Percentiles rank a stretch among this genome's conserved stretches.
Conservation (phyloP, 192 early-diverging fungal species). For the Umbelopsis ramanniana region DNA sequence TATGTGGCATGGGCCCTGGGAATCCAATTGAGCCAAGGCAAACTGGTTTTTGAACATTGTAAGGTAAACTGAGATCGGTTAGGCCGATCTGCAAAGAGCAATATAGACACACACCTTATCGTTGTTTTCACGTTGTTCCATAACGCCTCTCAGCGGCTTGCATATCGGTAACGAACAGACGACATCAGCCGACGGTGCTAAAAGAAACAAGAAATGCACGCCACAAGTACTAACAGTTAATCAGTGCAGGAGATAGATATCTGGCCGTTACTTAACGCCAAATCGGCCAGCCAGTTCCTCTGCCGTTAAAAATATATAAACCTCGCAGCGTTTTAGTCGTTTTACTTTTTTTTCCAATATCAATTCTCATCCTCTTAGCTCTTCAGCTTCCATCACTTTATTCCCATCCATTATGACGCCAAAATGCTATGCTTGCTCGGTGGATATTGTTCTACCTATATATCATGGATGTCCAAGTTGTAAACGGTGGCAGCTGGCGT, state of each 20-base stretch:
- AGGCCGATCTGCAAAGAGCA: background rate
- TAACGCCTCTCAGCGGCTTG: background rate
- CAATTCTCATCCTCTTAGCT: background rate
- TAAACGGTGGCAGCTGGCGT: conserved; percentile 11
- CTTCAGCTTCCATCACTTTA: background rate
- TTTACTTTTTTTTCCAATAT: background rate
- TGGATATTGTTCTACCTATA: conserved; percentile 3
- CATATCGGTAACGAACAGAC: background rate
- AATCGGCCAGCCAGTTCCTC: background rate
- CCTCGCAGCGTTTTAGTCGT: background rate
- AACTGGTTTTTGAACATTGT: too few relatives aligned
- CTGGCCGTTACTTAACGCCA: background rate
- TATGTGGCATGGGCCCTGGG: background rate
- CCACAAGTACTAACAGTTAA: background rate
- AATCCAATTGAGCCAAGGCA: too few relatives aligned
- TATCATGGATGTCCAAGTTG: conserved; percentile 16
- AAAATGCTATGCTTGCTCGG: conserved; percentile 11
- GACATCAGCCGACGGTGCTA: background rate
- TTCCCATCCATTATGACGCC: background rate
- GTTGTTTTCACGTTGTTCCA: background rate
- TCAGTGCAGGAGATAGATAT: background rate
- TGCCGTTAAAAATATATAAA: background rate
- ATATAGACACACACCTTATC: background rate
- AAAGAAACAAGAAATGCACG: background rate
- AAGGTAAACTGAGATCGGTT: too few relatives aligned